phyloP scores from a whole-genome alignment of 2,329 filamentous ascomycete species.

The Ceratocystis cacaofunesta region DNA sequence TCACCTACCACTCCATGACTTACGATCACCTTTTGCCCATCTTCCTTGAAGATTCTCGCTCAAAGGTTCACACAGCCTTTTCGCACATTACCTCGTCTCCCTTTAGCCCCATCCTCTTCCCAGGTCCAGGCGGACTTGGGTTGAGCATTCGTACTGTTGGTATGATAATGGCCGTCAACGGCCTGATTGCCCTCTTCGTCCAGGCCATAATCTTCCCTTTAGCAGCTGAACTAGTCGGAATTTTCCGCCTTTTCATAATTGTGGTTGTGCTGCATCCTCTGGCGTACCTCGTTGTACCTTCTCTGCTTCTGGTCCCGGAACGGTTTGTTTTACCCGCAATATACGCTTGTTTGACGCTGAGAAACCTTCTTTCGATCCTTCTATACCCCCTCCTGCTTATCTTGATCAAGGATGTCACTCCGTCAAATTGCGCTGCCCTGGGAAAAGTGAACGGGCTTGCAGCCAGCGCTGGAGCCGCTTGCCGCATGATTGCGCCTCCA shows the following conservation, averaged over 20 bases:
- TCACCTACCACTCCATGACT: slow-evolving; percentile 90
- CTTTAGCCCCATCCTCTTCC: slow-evolving; percentile 24
- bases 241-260: slow-evolving; percentile 43
- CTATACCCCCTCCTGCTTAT: slow-evolving; percentile 53
- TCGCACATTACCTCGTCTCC: slow-evolving; percentile 21
- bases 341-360: slow-evolving; percentile 41
- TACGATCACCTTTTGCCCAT: slow-evolving; percentile 87
- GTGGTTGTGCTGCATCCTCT: slow-evolving; percentile 47
- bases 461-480: slow-evolving; percentile 50
- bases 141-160: slow-evolving; percentile 48
- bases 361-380: slow-evolving; percentile 47
- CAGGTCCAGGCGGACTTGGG: slow-evolving; percentile 41
- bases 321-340: slow-evolving; percentile 39
- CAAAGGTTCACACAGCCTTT: slow-evolving; percentile 26
- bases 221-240: slow-evolving; percentile 41
- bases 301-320: slow-evolving; percentile 40
- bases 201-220: slow-evolving; percentile 48
- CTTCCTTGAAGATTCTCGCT: slow-evolving; percentile 68
- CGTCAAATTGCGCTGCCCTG: slow-evolving; percentile 35
- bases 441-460: slow-evolving; percentile 53
- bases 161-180: slow-evolving; percentile 44
- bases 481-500: slow-evolving; percentile 52
- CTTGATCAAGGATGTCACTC: slow-evolving; percentile 51
- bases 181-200: slow-evolving; percentile 42
- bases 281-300: slow-evolving; percentile 44